phyloP scores from a whole-genome alignment of 495 filamentous ascomycete species.

The Echria macrotheca region DNA sequence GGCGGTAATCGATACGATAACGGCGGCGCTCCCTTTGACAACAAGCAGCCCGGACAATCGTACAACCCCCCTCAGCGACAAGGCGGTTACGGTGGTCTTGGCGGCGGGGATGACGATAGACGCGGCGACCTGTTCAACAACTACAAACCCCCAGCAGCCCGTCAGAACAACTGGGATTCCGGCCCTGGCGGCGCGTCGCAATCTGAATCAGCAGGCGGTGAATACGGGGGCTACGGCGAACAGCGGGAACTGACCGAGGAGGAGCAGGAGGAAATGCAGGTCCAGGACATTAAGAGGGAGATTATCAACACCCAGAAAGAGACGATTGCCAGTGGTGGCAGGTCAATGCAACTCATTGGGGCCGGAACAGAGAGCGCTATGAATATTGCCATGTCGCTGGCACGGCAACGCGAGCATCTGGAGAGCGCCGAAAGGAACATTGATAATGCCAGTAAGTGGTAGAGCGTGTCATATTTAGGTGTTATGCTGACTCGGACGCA shows the following conservation, averaged over 20 bases:
- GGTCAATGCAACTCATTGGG: slow-evolving; percentile 22
- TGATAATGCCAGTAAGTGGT: slow-evolving; percentile 8
- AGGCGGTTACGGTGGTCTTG: slow-evolving; percentile 72
- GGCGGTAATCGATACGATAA: slow-evolving; percentile 57
- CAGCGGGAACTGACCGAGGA: slow-evolving; percentile 69
- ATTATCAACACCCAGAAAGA: slow-evolving; percentile 72
- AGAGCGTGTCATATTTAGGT: no score
- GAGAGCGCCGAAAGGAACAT: slow-evolving; percentile 12
- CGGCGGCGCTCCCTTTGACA: slow-evolving; percentile 15
- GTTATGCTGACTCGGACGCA: no score
- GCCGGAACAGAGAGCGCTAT: slow-evolving; percentile 4
- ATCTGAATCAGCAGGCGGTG: neutral
- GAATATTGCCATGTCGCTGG: slow-evolving; percentile 9
- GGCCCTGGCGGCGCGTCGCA: slow-evolving; percentile 20
- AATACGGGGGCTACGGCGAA: slow-evolving; percentile 54
- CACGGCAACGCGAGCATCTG: slow-evolving; percentile 8
- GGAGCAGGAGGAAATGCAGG: slow-evolving; percentile 34
- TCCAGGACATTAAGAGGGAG: slow-evolving; percentile 58
- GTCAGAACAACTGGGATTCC: slow-evolving; percentile 16
- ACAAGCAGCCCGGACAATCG: slow-evolving; percentile 20
- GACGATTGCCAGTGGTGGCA: slow-evolving; percentile 65
- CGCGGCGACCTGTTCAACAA: slow-evolving; percentile 48
- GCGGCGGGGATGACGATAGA: slow-evolving; percentile 42
- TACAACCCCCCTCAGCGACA: slow-evolving; percentile 36
- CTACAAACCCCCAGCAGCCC: slow-evolving; percentile 41